Base-by-base conservation (phyloP, 768 basidiomycete genomes). In the Sarcodon aspratus region DNA sequence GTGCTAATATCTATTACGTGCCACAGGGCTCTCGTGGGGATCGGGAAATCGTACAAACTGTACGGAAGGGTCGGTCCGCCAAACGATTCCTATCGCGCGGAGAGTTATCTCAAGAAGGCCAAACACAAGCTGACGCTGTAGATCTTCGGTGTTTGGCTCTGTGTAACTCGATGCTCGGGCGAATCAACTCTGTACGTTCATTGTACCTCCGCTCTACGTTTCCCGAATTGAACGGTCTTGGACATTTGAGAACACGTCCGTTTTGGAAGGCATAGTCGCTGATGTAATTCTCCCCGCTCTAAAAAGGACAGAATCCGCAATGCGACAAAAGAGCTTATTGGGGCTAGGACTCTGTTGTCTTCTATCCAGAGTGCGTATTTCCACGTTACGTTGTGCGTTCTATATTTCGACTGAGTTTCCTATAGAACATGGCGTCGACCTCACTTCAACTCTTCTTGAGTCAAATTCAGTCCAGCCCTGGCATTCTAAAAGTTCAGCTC, bases 251-350 rank as follows among this genome's bases (percentile, higher is more conserved):
- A 72, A 76, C 48, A 75, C 75, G 57, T 71, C 74, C n/a, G 70
- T 69, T 9, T 63, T 78, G 40, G 68, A 73, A 47, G 75, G 75
- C 36, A 55, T 78, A 17, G 57, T 76, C 6, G 64, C 69, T 9
- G 72, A 75, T 50, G 61, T 78, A 32, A 71, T 76, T 50, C 64
- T 75, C 8, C 75, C 75, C 7, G 62, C 72, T 12, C 69, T 76
- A 21, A 59, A 64, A 54, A 69, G 69, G 52, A 75, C 73, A 59
- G 71, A 73, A 44, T 21, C 50, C 9, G 44, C 63, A 6, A 55
- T 75, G 27, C 61, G 74, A 15, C 72, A 75, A 52, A 60, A 68
- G 47, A 75, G 74, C 3, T 50, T 77, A 18, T 58, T 72, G 43
- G 69, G 70, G 45, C 62, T 77, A 7, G 75, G 74, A 0, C 57